These are phyloP conservation scores for Plenodomus lindquistii DNA, from an alignment of 2,329 filamentous ascomycete genomes.

Conservation along the genomic window DNA sequence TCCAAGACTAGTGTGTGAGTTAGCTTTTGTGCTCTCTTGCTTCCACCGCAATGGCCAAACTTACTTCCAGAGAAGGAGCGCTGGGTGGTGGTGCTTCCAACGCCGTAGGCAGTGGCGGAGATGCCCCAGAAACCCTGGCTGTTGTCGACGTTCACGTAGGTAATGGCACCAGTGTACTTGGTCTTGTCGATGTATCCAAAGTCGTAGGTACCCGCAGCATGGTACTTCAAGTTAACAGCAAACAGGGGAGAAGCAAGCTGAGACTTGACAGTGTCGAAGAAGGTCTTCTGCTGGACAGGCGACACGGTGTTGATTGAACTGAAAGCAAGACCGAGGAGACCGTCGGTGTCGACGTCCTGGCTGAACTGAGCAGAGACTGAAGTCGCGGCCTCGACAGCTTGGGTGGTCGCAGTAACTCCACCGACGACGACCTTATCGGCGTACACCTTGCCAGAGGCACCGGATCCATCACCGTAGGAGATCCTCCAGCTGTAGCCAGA, in stretches of 20 bases:
- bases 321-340: slow-evolving; percentile 64
- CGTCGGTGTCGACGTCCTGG: slow-evolving; percentile 58
- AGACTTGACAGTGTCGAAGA: slow-evolving; percentile 62
- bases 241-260: slow-evolving; percentile 59
- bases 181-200: slow-evolving; percentile 62
- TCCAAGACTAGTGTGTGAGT: slow-evolving; percentile 56
- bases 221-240: slow-evolving; percentile 61
- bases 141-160: slow-evolving; percentile 60
- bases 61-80: slow-evolving; percentile 52
- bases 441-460: slow-evolving; percentile 67
- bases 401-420: slow-evolving; percentile 59
- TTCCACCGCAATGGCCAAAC: not conserved
- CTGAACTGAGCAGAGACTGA: slow-evolving; percentile 60
- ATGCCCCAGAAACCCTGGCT: slow-evolving; percentile 68
- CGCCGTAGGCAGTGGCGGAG: slow-evolving; percentile 58
- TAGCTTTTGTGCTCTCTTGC: not conserved
- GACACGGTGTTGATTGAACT: slow-evolving; percentile 61
- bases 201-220: slow-evolving; percentile 55
- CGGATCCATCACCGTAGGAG: slow-evolving; percentile 67
- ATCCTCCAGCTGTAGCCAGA: slow-evolving; percentile 62
- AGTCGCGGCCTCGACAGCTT: slow-evolving; percentile 68
- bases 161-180: slow-evolving; percentile 63
- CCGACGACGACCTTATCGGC: slow-evolving; percentile 67
- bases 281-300: slow-evolving; percentile 58
- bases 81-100: slow-evolving; percentile 52